Evolutionary conservation across 2,329 filamentous ascomycete species (phyloP), one percentile per base, ranked within the genome.

Genomic region (Leptographium flavum): DNA sequence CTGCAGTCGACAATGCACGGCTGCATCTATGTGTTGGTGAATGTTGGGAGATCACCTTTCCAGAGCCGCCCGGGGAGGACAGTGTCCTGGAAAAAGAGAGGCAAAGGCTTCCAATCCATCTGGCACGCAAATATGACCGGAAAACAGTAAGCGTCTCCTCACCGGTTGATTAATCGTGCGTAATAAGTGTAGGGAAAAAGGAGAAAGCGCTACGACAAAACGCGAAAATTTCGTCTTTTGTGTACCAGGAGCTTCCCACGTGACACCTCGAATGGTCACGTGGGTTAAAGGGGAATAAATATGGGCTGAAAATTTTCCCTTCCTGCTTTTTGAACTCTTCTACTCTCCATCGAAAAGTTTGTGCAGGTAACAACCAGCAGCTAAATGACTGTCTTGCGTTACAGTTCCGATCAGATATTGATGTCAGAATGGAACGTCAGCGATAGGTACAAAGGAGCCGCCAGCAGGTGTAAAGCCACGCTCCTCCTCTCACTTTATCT

Each of bases 111-210:
- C 52, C 52, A 17, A 35, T 71, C 65, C 49, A 48, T 76, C 70
- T 76, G 57, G 71, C 73, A 74, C 68, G 62, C 61, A 71, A 72
- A 73, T 75, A 71, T 76, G 73, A 76, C 72, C 71, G 66, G 65
- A 56, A 65, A 60, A 57, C 63, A 72, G 68, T 74, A 60, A 63
- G 58, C 47, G 60, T 65, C 55, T 71, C 60, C 57, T 62, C 57
- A 63, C 63, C 69, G 71, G 70, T 76, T 76, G 73, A 76, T 76
- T 76, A 68, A 68, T 73, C 64, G 70, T 75, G 73, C 72, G 46
- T 55, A 30, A 54, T 61, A 66, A 63, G 70, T 74, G 63, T 72
- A 59, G 54, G 39, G 49, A 54, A 47, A 44, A 51, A 52, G 45
- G 46, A 49, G 46, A 48, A 42, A 52, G 43, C 49, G 50, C 47